These are phyloP conservation scores for Neofusicoccum sp. DNA, from an alignment of 2,329 filamentous ascomycete species.

Conservation along the genomic window DNA sequence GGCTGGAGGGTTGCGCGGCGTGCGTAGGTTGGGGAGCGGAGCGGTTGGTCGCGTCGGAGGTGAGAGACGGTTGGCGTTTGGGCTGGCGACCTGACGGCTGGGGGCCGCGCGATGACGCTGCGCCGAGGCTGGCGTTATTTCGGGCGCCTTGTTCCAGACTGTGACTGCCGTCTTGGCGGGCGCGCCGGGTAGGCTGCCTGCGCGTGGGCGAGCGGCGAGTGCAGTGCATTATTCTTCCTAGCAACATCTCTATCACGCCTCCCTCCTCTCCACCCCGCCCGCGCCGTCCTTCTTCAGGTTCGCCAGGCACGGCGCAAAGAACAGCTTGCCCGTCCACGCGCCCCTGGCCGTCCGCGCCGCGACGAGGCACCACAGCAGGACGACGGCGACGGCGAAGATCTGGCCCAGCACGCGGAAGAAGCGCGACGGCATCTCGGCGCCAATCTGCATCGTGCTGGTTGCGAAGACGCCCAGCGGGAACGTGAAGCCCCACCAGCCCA, in stretches of 20 bases:
- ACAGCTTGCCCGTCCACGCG: slow-evolving; percentile 45
- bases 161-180: not conserved
- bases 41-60: not conserved
- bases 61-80: not conserved
- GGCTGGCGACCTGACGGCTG: not conserved
- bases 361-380: slow-evolving; percentile 52
- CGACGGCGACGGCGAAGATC: slow-evolving; percentile 49
- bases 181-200: not conserved
- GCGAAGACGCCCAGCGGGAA: slow-evolving; percentile 56
- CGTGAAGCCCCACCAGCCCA: slow-evolving; percentile 59
- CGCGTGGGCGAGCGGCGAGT: not conserved
- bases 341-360: slow-evolving; percentile 46
- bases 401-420: slow-evolving; percentile 50
- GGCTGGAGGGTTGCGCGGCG: not conserved
- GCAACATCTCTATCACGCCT: not conserved
- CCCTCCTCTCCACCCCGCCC: not conserved
- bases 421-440: slow-evolving; percentile 47
- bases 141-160: not conserved
- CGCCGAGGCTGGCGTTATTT: not conserved
- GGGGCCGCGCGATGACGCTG: not conserved
- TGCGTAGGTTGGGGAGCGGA: not conserved
- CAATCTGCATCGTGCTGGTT: slow-evolving; percentile 41
- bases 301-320: slow-evolving; percentile 50
- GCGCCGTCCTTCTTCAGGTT: slow-evolving; percentile 17
- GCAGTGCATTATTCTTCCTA: not conserved